Percentiles rank a stretch among this genome's conserved stretches.
phyloP scores from a whole-genome alignment of 768 basidiomycete species.

The Podaxis carcinomalis region DNA sequence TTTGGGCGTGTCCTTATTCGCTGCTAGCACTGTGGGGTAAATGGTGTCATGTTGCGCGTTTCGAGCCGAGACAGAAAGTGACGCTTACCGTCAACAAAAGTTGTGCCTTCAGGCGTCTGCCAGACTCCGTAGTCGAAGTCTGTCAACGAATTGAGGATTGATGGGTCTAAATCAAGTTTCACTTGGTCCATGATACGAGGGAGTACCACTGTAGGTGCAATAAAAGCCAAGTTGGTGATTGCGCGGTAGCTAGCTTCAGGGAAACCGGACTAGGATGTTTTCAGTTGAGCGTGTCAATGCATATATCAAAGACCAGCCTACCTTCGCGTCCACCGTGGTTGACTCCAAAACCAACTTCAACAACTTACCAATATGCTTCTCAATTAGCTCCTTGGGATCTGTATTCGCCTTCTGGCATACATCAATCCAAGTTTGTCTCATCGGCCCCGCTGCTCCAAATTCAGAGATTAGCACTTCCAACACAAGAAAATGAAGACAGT shows the following conservation, averaged over 20 bases:
- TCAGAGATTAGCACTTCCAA: neutral
- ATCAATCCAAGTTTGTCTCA: slow-evolving; percentile 77
- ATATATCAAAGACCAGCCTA: slow-evolving; percentile 18
- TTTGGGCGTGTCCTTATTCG: slow-evolving; percentile 48
- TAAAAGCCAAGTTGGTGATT: slow-evolving; percentile 72
- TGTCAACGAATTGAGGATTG: slow-evolving; percentile 56
- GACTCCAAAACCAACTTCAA: slow-evolving; percentile 47
- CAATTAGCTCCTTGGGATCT: slow-evolving; percentile 65
- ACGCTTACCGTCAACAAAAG: slow-evolving; percentile 71
- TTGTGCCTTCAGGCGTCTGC: slow-evolving; percentile 78
- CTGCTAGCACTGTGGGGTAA: slow-evolving; percentile 51
- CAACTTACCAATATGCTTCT: slow-evolving; percentile 43
- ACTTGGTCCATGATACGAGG: slow-evolving; percentile 70
- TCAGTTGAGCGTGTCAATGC: neutral
- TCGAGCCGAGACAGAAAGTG: neutral
- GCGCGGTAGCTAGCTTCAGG: slow-evolving; percentile 71
- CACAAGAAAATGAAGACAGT: slow-evolving; percentile 5
- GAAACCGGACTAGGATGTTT: slow-evolving; percentile 36
- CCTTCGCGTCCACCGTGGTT: slow-evolving; percentile 43
- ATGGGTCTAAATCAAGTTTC: slow-evolving; percentile 56
- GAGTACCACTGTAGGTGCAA: slow-evolving; percentile 66
- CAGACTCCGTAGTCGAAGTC: slow-evolving; percentile 79
- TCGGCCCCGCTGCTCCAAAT: slow-evolving; percentile 33
- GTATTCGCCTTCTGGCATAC: slow-evolving; percentile 62
- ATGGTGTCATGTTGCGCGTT: neutral